Base-by-base conservation (phyloP, 148 eudicot species). In the Fallopia convolvulus region DNA sequence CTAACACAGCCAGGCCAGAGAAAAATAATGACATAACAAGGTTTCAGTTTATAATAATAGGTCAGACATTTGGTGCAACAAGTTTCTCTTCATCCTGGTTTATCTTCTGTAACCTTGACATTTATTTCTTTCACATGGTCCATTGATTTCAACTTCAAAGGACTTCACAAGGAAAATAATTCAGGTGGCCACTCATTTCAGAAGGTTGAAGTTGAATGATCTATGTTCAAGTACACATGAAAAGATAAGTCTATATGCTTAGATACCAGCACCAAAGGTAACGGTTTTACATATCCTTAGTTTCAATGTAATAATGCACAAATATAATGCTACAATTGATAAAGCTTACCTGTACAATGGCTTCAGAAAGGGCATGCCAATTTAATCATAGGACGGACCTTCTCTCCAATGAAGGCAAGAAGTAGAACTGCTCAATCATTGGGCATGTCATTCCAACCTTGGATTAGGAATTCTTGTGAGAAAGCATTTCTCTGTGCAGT, bases 331-430 rank as follows among this genome's bases (percentile, higher is more conserved):
- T 12, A 73, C 33, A 73, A 20, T 21, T 49, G 55, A 33, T 30
- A 15, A 78, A 50, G 42, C 80, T 79, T 80, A 89, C 98, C 98
- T 93, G 90, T 85, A 89, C 90, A 85, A 15, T 65, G 39, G 84
- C 63, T 80, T 75, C 68, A 74, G 70, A 73, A 80, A 80, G 79
- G 79, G 86, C 82, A 81, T 86, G 89, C 80, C 53, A 74, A 84
- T 73, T 77, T 41, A 74, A 75, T 79, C 82, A 56, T 82, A 82
- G 84, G 81, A 81, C 2, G 74, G 86, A 84, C 70, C 86, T 85
- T 79, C 79, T 81, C 10, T 58, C 74, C 83, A 50, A 74, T 53
- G 80, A 79, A 80, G 71, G 71, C 71, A 32, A 65, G 71, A 33
- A 32, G n/a, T 52, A 65, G 71, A 33, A 32, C 41, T 52, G 33